Percentiles rank a stretch among this genome's conserved stretches.
phyloP scores from a whole-genome alignment of 495 filamentous ascomycete species.

The Penicillium longicatenatum region DNA sequence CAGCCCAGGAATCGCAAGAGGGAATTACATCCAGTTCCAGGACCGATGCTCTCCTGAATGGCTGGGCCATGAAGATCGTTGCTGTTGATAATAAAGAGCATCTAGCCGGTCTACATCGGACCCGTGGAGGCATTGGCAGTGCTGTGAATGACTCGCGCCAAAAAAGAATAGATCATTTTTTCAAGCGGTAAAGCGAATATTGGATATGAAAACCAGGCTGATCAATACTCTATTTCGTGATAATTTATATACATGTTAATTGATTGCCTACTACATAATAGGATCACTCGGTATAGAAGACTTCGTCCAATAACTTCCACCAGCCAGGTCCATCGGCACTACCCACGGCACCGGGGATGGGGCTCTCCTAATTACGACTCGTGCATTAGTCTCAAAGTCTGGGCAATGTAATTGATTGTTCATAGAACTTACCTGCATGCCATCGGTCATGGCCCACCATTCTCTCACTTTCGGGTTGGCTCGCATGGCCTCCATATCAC shows the following conservation, averaged over 20 bases:
- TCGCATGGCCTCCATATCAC: constrained; percentile 71
- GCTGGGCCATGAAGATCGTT: constrained; percentile 25
- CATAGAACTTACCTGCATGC: constrained; percentile 58
- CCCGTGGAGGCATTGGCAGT: constrained; percentile 71
- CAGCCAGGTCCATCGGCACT: constrained; percentile 66
- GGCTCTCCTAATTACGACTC: constrained; percentile 36
- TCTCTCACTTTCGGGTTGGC: constrained; percentile 69
- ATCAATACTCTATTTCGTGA: not conserved
- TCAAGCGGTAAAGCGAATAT: constrained; percentile 40
- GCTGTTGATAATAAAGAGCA: constrained; percentile 60
- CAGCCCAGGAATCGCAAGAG: not conserved
- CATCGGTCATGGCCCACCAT: constrained; percentile 80
- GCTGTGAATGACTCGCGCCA: constrained; percentile 70
- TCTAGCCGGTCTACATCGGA: constrained; percentile 71
- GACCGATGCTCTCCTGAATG: constrained; percentile 12
- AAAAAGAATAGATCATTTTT: constrained; percentile 75
- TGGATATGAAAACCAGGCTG: constrained; percentile 15
- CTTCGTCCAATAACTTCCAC: constrained; percentile 74
- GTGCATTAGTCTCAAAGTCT: not conserved
- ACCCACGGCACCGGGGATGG: constrained; percentile 62
- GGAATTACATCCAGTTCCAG: not conserved
- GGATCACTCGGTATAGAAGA: constrained; percentile 61
- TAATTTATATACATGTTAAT: not conserved
- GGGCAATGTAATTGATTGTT: not conserved
- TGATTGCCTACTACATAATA: not conserved